phyloP scores from a whole-genome alignment of 2,329 filamentous ascomycete genomes.

The Trichoderma asperellum region DNA sequence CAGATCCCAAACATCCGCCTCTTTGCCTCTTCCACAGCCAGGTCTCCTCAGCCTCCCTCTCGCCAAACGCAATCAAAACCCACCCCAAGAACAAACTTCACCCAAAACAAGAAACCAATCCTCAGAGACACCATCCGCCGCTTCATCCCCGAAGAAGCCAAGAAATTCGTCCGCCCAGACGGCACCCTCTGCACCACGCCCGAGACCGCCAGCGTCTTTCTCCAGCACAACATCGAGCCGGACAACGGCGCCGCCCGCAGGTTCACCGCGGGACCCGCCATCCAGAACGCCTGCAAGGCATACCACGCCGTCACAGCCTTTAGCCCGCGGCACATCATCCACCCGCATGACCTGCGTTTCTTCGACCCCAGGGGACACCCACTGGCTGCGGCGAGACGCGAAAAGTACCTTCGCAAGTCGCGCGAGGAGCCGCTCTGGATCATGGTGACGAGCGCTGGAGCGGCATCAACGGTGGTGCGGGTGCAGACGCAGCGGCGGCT shows the following conservation, averaged over 20 bases:
- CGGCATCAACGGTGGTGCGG: slow-evolving; percentile 35
- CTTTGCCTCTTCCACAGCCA: not conserved
- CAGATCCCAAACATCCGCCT: not conserved
- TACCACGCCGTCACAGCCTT: slow-evolving; percentile 37
- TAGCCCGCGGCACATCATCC: slow-evolving; percentile 39
- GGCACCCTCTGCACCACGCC: slow-evolving; percentile 39
- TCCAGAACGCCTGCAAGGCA: slow-evolving; percentile 29
- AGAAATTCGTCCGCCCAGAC: slow-evolving; percentile 32
- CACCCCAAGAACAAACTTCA: too few species aligned
- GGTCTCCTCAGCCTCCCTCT: not conserved
- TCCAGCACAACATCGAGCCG: slow-evolving; percentile 34
- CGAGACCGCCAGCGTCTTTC: slow-evolving; percentile 38
- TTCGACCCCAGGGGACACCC: slow-evolving; percentile 43
- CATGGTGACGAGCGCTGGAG: slow-evolving; percentile 32
- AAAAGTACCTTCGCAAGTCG: slow-evolving; percentile 37
- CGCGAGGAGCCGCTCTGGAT: slow-evolving; percentile 42
- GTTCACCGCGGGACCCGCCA: slow-evolving; percentile 19
- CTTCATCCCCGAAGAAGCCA: slow-evolving; percentile 33
- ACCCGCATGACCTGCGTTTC: slow-evolving; percentile 41
- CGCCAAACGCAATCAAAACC: slow-evolving; percentile 7
- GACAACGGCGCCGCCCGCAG: slow-evolving; percentile 34
- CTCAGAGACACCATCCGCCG: slow-evolving; percentile 24
- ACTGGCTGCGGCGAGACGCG: slow-evolving; percentile 35
- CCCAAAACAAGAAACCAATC: not conserved
- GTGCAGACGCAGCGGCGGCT: slow-evolving; percentile 36